These are phyloP conservation scores for Ustilago hordei DNA, from an alignment of 1,284 basidiomycete genomes.

Conservation along the genomic window DNA sequence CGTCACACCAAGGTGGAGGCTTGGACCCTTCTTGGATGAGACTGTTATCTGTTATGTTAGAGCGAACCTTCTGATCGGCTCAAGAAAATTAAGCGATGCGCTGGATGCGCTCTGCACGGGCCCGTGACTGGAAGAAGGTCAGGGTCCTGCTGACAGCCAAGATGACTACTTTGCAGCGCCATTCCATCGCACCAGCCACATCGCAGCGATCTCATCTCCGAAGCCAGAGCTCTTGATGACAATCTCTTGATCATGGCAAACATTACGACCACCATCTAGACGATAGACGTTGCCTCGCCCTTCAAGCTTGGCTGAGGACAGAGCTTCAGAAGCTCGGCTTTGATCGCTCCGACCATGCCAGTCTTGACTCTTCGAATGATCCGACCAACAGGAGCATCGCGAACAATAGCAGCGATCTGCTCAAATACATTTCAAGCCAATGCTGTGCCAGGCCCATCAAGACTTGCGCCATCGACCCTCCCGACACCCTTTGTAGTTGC, in stretches of 20 bases:
- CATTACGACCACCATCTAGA: slow-evolving; percentile 3
- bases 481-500: not conserved
- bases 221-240: not conserved
- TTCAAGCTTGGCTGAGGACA: not conserved
- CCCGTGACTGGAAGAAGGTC: not conserved
- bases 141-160: slow-evolving; percentile 6
- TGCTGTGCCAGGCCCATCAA: slow-evolving; percentile 3
- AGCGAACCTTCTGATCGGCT: not conserved
- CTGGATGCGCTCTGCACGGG: not conserved
- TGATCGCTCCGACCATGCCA: slow-evolving; percentile 2
- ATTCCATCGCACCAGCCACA: not conserved
- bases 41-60: not conserved
- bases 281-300: not conserved
- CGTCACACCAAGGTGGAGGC: slow-evolving; percentile 1
- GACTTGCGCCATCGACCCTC: not conserved
- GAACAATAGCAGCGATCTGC: not conserved
- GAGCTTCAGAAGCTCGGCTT: not conserved
- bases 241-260: not conserved
- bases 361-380: slow-evolving; percentile 16
- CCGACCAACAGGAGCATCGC: slow-evolving; percentile 10
- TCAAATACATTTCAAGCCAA: not conserved
- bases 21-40: not conserved
- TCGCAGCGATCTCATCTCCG: not conserved
- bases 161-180: slow-evolving; percentile 5
- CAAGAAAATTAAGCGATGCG: not conserved